Percentiles rank a stretch among this genome's conserved stretches.
These are phyloP conservation scores for Lanzia echinophila DNA, from an alignment of 2,329 filamentous ascomycete species.

Conservation along the genomic window DNA sequence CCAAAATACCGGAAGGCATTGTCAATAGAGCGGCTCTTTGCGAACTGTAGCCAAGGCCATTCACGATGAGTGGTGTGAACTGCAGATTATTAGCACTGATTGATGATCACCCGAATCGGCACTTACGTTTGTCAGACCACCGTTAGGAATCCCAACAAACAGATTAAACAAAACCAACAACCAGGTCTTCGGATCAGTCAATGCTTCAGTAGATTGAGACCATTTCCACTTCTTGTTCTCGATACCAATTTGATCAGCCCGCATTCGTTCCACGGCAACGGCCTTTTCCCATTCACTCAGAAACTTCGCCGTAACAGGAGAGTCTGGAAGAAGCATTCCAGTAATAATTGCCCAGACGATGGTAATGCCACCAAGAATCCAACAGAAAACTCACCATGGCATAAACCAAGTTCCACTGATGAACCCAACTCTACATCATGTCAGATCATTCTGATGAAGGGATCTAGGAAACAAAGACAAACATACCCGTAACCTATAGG, in stretches of 20 bases:
- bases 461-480: too few relatives aligned
- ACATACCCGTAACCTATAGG: constrained; percentile 49
- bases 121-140: constrained; percentile 50
- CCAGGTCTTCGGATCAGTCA: constrained; percentile 15
- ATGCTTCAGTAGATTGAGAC: constrained; percentile 24
- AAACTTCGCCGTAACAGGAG: constrained; percentile 19
- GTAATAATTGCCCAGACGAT: constrained; percentile 34
- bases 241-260: constrained; percentile 25
- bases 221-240: constrained; percentile 33
- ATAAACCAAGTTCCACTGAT: constrained; percentile 41
- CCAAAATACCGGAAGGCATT: too few relatives aligned
- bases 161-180: constrained; percentile 40
- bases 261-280: constrained; percentile 33
- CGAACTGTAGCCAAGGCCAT: constrained; percentile 36
- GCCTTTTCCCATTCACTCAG: constrained; percentile 20
- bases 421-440: constrained; percentile 51
- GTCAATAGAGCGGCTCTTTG: too few relatives aligned
- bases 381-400: too few relatives aligned
- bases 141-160: constrained; percentile 47
- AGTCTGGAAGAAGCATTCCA: constrained; percentile 23
- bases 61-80: not conserved
- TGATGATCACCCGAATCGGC: constrained; percentile 34
- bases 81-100: not conserved
- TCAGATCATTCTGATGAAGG: constrained; percentile 47
- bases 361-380: too few relatives aligned